Evolutionary conservation across 352 stramenopile genomes (phyloP), one percentile per base, ranked within the genome.

Genomic region (Phytophthora nicotianae): DNA sequence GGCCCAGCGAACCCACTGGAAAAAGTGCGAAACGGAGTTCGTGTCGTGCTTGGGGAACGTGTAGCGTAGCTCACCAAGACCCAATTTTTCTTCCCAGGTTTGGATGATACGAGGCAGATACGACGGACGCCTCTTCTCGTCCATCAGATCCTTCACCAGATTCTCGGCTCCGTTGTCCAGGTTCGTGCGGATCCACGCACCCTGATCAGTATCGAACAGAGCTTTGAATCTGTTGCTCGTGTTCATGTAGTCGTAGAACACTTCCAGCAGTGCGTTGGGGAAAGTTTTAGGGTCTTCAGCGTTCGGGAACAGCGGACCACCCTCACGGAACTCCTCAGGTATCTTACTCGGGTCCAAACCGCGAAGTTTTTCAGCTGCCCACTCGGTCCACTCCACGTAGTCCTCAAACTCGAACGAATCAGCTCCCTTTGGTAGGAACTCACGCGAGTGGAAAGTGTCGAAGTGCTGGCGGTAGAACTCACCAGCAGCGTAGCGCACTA

Each of bases 401-500:
- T 91, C 81, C 16, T 91, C 75, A 47, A 79, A 74, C 8, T 35
- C 50, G 13, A 60, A 78, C 8, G 72, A 58, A 17, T 74, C 53
- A 7, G 58, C 58, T 5, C 51, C 68, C 45, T 89, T 89, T 1
- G 86, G 86, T 23, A 93, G 23, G 37, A 93, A 86, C 3, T 93
- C 68, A 2, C 75, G 72, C 40, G 83, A 89, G 61, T 91, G 77
- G 50, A 95, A 95, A 37, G 83, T 93, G 51, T 95, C 86, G 19
- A 91, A 75, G 58, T 95, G 86, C 73, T 90, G 73, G 5, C 85
- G 82, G 68, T 93, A 95, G 55, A 95, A 93, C 53, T 95, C 81
- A 10, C 86, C 86, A 29, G 83, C 82, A 7, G 52, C 80, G 40
- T 95, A 95, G 0, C 83, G 83, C 11, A 95, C 84, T 26, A 93